Conservation (phyloP, 305 asterid species). For the Fraxinus nigra region DNA sequence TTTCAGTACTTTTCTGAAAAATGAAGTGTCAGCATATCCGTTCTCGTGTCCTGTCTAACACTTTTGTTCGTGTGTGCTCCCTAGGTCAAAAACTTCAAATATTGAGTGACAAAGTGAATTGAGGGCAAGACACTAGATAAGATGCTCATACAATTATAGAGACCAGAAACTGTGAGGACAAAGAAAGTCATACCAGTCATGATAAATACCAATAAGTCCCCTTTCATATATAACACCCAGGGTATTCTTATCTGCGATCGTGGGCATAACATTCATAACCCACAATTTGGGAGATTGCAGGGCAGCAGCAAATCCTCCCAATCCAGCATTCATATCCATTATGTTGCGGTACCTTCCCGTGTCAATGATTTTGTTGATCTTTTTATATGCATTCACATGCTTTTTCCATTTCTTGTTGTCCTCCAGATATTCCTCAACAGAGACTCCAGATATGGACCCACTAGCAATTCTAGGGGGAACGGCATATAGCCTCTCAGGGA, state of each 20-base stretch:
- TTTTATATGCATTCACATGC: conserved; percentile 75
- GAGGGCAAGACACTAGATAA: not conserved
- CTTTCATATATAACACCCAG: conserved; percentile 81
- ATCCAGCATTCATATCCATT: conserved; percentile 97
- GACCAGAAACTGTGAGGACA: not conserved
- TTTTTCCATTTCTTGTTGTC: conserved; percentile 84
- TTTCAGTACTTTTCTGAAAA: not conserved
- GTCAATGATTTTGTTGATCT: conserved; percentile 70
- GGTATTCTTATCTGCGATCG: conserved; percentile 73
- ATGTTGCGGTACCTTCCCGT: conserved; percentile 94
- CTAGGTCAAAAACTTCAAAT: not conserved
- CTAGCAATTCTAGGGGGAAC: conserved; percentile 83
- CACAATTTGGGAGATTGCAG: conserved; percentile 75
- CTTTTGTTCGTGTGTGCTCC: not conserved
- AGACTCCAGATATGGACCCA: conserved; percentile 72
- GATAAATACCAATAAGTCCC: conserved; percentile 87
- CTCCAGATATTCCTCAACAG: conserved; percentile 56
- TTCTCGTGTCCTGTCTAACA: not conserved
- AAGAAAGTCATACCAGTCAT: conserved; percentile 61
- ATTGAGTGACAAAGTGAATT: not conserved
- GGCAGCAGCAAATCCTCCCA: conserved; percentile 91
- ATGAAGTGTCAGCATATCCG: not conserved
- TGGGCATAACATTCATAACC: conserved; percentile 95
- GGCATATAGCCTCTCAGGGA: conserved; percentile 80
- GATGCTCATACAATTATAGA: not conserved